Base-by-base conservation (phyloP, 2,329 filamentous ascomycete genomes). In the Trichoderma cornu-damae region DNA sequence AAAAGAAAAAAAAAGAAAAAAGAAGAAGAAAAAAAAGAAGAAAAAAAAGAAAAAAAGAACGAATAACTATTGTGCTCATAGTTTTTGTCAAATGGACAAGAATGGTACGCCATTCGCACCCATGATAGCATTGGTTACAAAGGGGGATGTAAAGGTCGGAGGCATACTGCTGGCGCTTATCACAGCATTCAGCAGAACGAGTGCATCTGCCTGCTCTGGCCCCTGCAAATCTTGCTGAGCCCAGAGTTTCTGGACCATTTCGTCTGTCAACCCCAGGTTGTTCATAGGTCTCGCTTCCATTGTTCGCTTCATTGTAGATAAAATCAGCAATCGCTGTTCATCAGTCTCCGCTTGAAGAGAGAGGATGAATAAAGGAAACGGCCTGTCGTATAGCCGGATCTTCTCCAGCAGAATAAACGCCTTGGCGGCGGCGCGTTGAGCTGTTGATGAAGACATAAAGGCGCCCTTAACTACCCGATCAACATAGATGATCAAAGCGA, bases 181-280 rank as follows among this genome's bases (percentile, higher is more conserved):
- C 22, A 59, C 51, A 3, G 57, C 57, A 14, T 59, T 59, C 2
- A 59, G 44, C 14, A 59, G 30, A 16, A 55, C 55, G 4, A 59
- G 43, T 2, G 57, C 57, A 24, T 59, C 57, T 2, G 51, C 57
- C 28, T 59, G 57, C 16, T 59, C 57, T 5, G 37, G 35, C 5
- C 57, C 57, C 20, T 59, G 52, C 52, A 59, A 47, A 12, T 59
- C 57, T 9, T 59, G 57, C 35, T 57, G 51, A 14, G 53, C 57
- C 57, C 57, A 59, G 18, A 57, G 18, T 6, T 47, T 44, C 46
- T 42, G 35, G 3, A 59, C 57, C 57, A 59, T 50, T 24, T 52
- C 42, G 3, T 59, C 53, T 4, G 57, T 57, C 8, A 32, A 14
- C 1, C 43, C 46, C 3, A 57, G 28, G 12, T 56, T 57, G 26